These are phyloP conservation scores for Cladosporium halotolerans DNA, from an alignment of 2,329 filamentous ascomycete species.

Conservation along the genomic window DNA sequence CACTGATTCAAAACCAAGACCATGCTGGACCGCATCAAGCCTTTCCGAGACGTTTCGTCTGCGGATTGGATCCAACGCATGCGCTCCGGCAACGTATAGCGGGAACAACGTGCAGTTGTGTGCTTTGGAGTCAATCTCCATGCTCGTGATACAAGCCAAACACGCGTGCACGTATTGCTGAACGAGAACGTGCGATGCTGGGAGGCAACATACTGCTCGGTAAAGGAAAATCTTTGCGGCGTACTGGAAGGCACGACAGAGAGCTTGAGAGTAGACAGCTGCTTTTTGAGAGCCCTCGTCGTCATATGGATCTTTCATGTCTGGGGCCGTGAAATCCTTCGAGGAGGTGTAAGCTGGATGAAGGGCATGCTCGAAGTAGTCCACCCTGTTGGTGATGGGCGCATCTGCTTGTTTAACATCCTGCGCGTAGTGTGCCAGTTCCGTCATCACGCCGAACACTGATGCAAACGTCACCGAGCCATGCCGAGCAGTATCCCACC, in stretches of 20 bases:
- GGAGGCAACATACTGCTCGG: conserved; percentile 2
- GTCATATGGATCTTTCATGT: background rate
- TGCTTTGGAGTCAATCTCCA: conserved; percentile 8
- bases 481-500: conserved; percentile 4
- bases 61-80: background rate
- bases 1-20: conserved; percentile 7
- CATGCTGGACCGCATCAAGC: conserved; percentile 1
- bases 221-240: conserved; percentile 9
- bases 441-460: conserved; percentile 7
- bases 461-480: conserved; percentile 6
- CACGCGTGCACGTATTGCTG: conserved; percentile 7
- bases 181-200: conserved; percentile 4
- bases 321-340: background rate
- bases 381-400: conserved; percentile 1
- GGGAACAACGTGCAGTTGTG: conserved; percentile 9
- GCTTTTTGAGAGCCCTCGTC: conserved; percentile 6
- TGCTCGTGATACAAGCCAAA: conserved; percentile 7
- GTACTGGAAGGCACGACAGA: conserved; percentile 5
- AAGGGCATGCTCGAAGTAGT: conserved; percentile 1
- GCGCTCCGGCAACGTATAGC: conserved; percentile 7
- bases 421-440: conserved; percentile 5
- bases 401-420: background rate
- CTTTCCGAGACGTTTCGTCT: background rate
- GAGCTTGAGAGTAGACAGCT: conserved; percentile 5
- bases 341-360: conserved; percentile 3